Evolutionary conservation across 495 filamentous ascomycete genomes (phyloP).

Genomic region (Talaromyces wortmannii): DNA sequence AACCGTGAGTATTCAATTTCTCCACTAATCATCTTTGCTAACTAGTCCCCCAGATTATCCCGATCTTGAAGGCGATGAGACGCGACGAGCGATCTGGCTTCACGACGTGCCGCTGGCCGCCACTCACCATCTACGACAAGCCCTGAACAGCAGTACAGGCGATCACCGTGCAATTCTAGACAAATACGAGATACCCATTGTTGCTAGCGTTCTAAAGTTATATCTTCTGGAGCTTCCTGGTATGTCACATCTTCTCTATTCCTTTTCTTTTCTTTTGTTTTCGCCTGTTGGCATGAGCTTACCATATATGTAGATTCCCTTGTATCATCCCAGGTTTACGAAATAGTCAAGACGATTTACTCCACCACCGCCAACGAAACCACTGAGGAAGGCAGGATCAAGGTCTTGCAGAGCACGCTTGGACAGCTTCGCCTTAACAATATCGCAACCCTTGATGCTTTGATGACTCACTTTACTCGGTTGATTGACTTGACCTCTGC

Average conservation of each 20-base stretch:
- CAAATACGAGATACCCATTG: constrained; percentile 85
- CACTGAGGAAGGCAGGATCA: constrained; percentile 66
- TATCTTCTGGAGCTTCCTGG: constrained; percentile 95
- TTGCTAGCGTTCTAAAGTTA: constrained; percentile 88
- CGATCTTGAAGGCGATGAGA: constrained; percentile 94
- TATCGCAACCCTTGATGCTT: constrained; percentile 95
- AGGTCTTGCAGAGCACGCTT: constrained; percentile 91
- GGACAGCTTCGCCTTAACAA: constrained; percentile 93
- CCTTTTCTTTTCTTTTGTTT: background rate
- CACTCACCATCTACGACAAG: constrained; percentile 76
- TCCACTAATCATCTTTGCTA: constrained; percentile 3
- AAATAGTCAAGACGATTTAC: constrained; percentile 98
- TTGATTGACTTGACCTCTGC: constrained; percentile 95
- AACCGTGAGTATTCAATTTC: constrained; percentile 48
- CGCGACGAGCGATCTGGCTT: constrained; percentile 87
- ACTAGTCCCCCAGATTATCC: constrained; percentile 61
- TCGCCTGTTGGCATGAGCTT: background rate
- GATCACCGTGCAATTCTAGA: constrained; percentile 70
- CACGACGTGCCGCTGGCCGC: constrained; percentile 80
- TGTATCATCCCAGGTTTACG: constrained; percentile 96
- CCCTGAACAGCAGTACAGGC: constrained; percentile 82
- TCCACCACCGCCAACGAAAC: constrained; percentile 65
- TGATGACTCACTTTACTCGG: constrained; percentile 96
- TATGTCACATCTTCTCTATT: constrained; percentile 33
- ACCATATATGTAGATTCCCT: constrained; percentile 62